Conservation (phyloP, 495 filamentous ascomycete species). For the Thermothielavioides terrestris region DNA sequence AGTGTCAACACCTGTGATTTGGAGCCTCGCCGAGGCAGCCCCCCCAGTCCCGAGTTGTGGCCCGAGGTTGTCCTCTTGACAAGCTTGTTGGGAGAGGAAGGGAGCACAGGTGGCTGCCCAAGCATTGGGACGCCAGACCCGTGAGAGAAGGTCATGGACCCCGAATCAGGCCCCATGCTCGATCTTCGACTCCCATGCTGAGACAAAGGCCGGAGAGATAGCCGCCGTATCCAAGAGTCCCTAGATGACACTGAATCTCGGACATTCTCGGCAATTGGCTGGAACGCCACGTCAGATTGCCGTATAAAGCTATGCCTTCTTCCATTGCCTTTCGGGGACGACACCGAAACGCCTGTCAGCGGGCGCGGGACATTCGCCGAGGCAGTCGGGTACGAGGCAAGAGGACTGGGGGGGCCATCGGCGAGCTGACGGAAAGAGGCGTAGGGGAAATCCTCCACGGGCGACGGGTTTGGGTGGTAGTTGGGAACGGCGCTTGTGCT, state of each 20-base stretch:
- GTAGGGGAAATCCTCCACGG: conserved; percentile 29
- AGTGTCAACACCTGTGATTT: conserved; percentile 50
- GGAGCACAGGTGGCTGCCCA: conserved; percentile 28
- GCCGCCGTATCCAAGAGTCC: conserved; percentile 67
- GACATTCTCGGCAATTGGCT: conserved; percentile 30
- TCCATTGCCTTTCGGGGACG: conserved; percentile 22
- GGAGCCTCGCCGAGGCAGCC: conserved; percentile 32
- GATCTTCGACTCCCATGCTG: conserved; percentile 59
- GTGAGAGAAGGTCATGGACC: conserved; percentile 61
- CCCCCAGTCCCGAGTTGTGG: conserved; percentile 38
- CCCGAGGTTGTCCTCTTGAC: conserved; percentile 70
- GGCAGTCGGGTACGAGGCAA: conserved; percentile 27
- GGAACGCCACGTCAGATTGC: conserved; percentile 26
- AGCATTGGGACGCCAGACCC: conserved; percentile 61
- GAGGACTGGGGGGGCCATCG: conserved; percentile 18
- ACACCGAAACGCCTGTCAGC: conserved; percentile 23
- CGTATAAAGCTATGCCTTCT: conserved; percentile 41
- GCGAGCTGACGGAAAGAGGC: conserved; percentile 22
- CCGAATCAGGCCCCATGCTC: conserved; percentile 58
- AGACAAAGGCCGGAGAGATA: conserved; percentile 65
- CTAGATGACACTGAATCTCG: conserved; percentile 47
- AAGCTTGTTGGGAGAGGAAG: conserved; percentile 68
- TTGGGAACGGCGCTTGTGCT: conserved; percentile 29
- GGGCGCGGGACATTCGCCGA: conserved; percentile 20
- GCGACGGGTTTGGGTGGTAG: conserved; percentile 20